Evolutionary conservation across 139 green algal species (phyloP), one percentile per base, ranked within the genome.

Genomic region (Tetradesmus lagerheimii): DNA sequence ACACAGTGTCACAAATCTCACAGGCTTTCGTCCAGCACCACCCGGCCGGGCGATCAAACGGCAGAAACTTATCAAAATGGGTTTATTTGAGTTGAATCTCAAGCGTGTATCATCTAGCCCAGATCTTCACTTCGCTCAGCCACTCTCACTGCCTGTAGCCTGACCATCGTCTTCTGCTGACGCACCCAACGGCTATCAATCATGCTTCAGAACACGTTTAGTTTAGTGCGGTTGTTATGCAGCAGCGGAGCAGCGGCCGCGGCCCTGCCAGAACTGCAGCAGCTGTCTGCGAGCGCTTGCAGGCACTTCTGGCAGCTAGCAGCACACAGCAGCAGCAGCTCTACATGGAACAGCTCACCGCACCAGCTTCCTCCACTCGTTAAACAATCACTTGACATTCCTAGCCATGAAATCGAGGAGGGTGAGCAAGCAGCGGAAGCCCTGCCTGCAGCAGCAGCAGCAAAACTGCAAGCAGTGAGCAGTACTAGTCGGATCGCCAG

Each of bases 291-390:
- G 66, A 35, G 23, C 75, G 80, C 45, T 86, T 86, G n/a, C 45
- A 86, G 29, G 82, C 82, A 37, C 18, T 62, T 38, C 50, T 53
- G 27, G n/a, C 71, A 39, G 82, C 76, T 45, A 29, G 76, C 43
- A 75, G 80, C 80, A 74, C 18, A n/a, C 57, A 78, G 57, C 37
- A 87, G 82, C 82, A 86, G 80, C n/a, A 71, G 31, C 38, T 1
- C 0, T 4, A 27, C 14, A 5, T 79, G 71, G 71, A 38, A 38
- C 71, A 4, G 41, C 23, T 71, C 57, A 1, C 71, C 71, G 71
- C 71, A 79, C 14, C 31, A 79, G 31, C 47, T 86, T 31, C 45
- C 81, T 8, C 0, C 45, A 34, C 39, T 47, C 2, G 20, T 31
- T 37, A 50, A 47, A 53, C n/a, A 15, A 20, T 12, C 27, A 1